Conservation (phyloP, 805 yeast species). For the Peterozyma xylosa region DNA sequence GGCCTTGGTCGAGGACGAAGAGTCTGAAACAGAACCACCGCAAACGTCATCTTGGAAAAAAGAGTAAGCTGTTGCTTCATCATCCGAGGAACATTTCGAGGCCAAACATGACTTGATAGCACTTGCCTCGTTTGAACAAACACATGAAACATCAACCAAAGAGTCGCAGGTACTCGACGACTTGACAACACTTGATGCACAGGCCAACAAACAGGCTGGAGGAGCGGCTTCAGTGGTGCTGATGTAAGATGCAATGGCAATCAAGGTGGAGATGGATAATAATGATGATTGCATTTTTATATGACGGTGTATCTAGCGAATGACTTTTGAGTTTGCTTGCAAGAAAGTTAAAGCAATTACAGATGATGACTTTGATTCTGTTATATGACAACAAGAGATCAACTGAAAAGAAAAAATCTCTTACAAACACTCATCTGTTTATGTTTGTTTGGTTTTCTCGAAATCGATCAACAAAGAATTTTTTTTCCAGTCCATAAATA, state of each 20-base stretch:
- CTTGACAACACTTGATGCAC: constrained; percentile 73
- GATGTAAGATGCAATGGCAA: constrained; percentile 20
- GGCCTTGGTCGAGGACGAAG: constrained; percentile 21
- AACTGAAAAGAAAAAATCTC: too few species aligned
- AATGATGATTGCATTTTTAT: too few species aligned
- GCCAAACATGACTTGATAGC: constrained; percentile 57
- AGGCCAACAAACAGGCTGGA: constrained; percentile 89
- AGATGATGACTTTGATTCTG: too few species aligned
- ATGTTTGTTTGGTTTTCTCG: too few species aligned
- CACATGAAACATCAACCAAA: constrained; percentile 59
- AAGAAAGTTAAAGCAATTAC: too few species aligned
- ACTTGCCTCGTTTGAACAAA: constrained; percentile 51
- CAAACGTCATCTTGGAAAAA: constrained; percentile 48
- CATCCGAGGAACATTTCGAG: constrained; percentile 59
- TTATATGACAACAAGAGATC: too few species aligned
- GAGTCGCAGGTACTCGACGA: constrained; percentile 49
- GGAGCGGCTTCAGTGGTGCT: constrained; percentile 48
- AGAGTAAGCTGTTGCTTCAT: constrained; percentile 47
- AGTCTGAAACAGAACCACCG: constrained; percentile 26
- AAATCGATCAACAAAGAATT: too few species aligned
- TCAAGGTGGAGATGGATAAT: too few species aligned
- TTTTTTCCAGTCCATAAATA: too few species aligned
- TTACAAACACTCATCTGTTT: too few species aligned
- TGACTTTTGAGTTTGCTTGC: too few species aligned
- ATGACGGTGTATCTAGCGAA: too few species aligned